Base-by-base conservation (phyloP, 2,329 filamentous ascomycete genomes). In the Phyllosticta capitalensis region DNA sequence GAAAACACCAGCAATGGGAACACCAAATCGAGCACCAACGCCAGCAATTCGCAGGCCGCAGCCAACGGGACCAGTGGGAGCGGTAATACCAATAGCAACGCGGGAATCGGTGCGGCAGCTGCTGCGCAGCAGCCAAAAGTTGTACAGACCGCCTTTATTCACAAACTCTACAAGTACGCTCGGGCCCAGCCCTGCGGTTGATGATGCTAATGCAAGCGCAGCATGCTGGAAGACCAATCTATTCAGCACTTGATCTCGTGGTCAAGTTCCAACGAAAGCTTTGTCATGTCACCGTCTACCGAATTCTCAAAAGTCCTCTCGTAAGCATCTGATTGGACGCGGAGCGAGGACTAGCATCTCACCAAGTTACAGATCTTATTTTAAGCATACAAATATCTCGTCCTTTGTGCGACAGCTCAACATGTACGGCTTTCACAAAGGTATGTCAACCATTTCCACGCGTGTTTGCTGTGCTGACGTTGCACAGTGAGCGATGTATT, bases 351-450 rank as follows among this genome's bases (percentile, higher is more conserved):
- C 38, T 52, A 22, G 19, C 22, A 17, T 12, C 38, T 50, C 56
- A 48, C 52, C 28, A 9, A 26, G 14, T 19, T 33, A 63, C 67
- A 96, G 92, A 58, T 91, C 95, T 83, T 99, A 99, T 72, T 99
- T 99, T 74, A 99, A 99, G 70, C 94, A 99, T 72, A 99, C 92
- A 66, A 99, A 99, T 70, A 96, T 97, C 62, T 97, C 94, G 10
- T 97, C 94, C 0, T 99, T 99, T 72, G 94, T 99, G 55, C 85
- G 94, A 54, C 94, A 99, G 76, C 77, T 99, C 55, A 99, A 99
- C 72, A 99, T 99, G 94, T 99, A 99, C 67, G 94, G 94, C 6
- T 99, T 99, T 74, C 94, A 99, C 72, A 99, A 99, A 88, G 92
- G 92, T 95, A 74, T 30, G 64, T 68, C 30, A 4, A n/a, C 30